Evolutionary conservation across 768 basidiomycete genomes (phyloP), one percentile per base, ranked within the genome.

Genomic region (Lepiota brunneoincarnata): DNA sequence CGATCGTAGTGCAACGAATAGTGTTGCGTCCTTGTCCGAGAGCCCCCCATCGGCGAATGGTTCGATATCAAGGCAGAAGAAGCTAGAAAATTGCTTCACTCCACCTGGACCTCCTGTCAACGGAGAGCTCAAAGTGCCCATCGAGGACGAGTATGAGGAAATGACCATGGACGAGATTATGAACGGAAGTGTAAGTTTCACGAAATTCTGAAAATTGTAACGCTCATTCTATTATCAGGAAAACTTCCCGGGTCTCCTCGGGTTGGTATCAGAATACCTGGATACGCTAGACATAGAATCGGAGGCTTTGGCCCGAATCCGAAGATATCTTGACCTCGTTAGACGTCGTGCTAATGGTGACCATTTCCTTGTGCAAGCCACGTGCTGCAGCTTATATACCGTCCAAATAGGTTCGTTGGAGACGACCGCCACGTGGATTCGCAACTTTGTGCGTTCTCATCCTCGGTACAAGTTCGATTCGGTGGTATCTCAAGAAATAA

Each of bases 111-210:
- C 71, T 2, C 80, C 77, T 1, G 51, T 61, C 18, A 59, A 67
- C 36, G 64, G 64, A 43, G 70, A 69, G 9, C 46, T 54, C 14
- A 47, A 42, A 47, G 37, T 54, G 18, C 76, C 81, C 0, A 74
- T 93, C 5, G 82, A 87, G 35, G 84, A 91, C 6, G 94, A 98
- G 68, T 95, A 92, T 58, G 91, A 86, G 61, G 92, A 96, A 66
- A 94, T 96, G 87, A 82, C 89, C 0, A 80, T 98, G 68, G 75
- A 91, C 56, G 93, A 98, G 71, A 91, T 98, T 47, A 87, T 99
- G 69, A 92, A 89, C 61, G 97, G 97, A n/a, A 90, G 91, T 80
- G 89, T 87, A 56, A 47, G 73, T 58, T 2, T 37, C n/a, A n/a
- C n/a, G n/a, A n/a, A n/a, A n/a, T n/a, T n/a, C n/a, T n/a, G n/a